phyloP scores from a whole-genome alignment of 2,329 filamentous ascomycete genomes.

The Aspergillus tanneri region DNA sequence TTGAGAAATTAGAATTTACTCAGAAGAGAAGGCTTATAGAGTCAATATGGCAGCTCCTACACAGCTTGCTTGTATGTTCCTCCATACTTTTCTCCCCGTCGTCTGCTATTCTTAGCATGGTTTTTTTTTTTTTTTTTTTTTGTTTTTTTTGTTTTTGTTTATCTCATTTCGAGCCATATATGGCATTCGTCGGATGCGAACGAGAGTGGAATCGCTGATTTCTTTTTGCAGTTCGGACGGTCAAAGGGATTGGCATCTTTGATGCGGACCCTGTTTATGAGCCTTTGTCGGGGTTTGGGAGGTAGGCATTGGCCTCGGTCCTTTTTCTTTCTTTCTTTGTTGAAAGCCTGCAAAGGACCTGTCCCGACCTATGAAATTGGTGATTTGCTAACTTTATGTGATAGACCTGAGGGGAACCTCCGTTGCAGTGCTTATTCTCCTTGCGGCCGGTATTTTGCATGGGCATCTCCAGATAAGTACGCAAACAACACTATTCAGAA shows the following conservation, averaged over 20 bases:
- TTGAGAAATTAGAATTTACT: constrained; percentile 7
- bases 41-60: constrained; percentile 75
- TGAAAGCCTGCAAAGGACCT: no score
- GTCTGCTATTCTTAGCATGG: background rate
- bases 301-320: constrained; percentile 35
- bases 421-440: constrained; percentile 94
- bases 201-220: background rate
- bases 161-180: background rate
- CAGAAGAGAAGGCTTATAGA: constrained; percentile 11
- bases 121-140: no score
- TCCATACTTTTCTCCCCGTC: background rate
- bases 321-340: background rate
- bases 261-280: constrained; percentile 89
- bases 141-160: no score
- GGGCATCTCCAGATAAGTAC: constrained; percentile 77
- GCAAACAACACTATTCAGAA: constrained; percentile 17
- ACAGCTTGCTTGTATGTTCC: constrained; percentile 78
- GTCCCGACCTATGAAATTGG: background rate
- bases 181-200: background rate
- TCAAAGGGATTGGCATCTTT: constrained; percentile 92
- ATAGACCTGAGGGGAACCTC: constrained; percentile 86
- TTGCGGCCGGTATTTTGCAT: constrained; percentile 94
- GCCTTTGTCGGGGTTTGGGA: constrained; percentile 73
- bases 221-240: constrained; percentile 70
- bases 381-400: constrained; percentile 5